Base-by-base conservation (phyloP, 176 grass and related monocot species). In the Aegilops speltoides region DNA sequence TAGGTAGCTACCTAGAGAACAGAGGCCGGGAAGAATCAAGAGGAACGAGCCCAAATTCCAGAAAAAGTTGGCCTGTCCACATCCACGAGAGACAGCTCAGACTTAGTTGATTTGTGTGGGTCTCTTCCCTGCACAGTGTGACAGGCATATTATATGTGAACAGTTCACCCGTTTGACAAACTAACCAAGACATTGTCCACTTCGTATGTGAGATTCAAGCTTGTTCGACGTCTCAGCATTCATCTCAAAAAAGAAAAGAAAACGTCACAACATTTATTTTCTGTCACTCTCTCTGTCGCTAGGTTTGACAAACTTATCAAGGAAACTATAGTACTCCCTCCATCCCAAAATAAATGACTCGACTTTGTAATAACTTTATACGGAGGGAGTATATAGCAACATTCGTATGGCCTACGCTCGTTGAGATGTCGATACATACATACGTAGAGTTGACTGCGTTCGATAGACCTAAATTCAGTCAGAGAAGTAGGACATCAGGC, bases 141-240 rank as follows among this genome's bases (percentile, higher is more conserved):
- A 64, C 50, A 32, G 26, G 25, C 29, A 54, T 77, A 8, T 23
- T 77, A 8, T 23, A 1, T 50, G 36, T 79, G 89, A 87, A 84
- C 62, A 81, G 81, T 88, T 76, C 89, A 54, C 37, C 67, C 75
- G 46, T 84, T 91, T 85, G 89, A 88, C 81, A 86, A 88, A 84
- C 10, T 14, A 19, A 28, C 40, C 9, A 24, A 13, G 31, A 25
- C 45, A 13, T 26, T 78, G 64, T 63, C 41, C 26, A 28, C 78
- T 79, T 80, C 68, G 20, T 80, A 67, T 62, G 19, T 69, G 76
- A 48, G 70, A 63, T 80, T 45, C 20, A 59, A 80, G 72, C 60
- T 25, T 87, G 68, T 91, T 87, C 86, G 85, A 81, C 82, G 14
- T 48, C 41, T 37, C 61, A 69, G 16, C 50, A 54, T 54, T 54